These are phyloP conservation scores for Sporothrix pallida DNA, from an alignment of 2,329 filamentous ascomycete genomes.

Conservation along the genomic window DNA sequence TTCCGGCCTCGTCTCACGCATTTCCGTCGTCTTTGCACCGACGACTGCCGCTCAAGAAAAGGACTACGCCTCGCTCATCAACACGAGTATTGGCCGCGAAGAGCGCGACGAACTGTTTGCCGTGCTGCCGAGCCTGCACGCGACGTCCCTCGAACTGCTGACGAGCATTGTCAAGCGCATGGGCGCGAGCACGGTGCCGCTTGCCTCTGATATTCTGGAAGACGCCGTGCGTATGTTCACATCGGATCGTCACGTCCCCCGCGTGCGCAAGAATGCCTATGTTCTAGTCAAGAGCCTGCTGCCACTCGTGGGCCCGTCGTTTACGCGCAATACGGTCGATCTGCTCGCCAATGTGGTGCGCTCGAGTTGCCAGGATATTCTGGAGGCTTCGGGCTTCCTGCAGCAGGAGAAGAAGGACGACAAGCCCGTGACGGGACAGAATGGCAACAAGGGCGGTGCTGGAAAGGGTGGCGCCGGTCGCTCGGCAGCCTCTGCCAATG, in stretches of 20 bases:
- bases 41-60: constrained; percentile 48
- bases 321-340: constrained; percentile 69
- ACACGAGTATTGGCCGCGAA: constrained; percentile 75
- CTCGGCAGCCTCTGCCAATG: constrained; percentile 62
- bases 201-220: constrained; percentile 70
- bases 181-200: constrained; percentile 60
- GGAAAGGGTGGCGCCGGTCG: constrained; percentile 12
- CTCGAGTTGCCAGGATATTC: constrained; percentile 75
- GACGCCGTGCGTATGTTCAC: constrained; percentile 75
- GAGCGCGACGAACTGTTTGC: constrained; percentile 82
- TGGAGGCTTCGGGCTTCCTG: constrained; percentile 57
- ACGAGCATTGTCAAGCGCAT: constrained; percentile 63
- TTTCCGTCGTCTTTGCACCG: constrained; percentile 68
- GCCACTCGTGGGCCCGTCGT: constrained; percentile 64
- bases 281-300: constrained; percentile 63
- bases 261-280: constrained; percentile 68
- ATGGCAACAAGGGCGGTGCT: neutral
- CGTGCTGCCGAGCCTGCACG: constrained; percentile 74
- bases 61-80: constrained; percentile 63
- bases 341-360: constrained; percentile 67
- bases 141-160: constrained; percentile 70
- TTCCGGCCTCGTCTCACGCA: constrained; percentile 70
- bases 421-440: constrained; percentile 34
- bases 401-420: constrained; percentile 34
- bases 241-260: constrained; percentile 57